Evolutionary conservation across 2,329 filamentous ascomycete species (phyloP).

Genomic region (Orbilia ellipsospora): DNA sequence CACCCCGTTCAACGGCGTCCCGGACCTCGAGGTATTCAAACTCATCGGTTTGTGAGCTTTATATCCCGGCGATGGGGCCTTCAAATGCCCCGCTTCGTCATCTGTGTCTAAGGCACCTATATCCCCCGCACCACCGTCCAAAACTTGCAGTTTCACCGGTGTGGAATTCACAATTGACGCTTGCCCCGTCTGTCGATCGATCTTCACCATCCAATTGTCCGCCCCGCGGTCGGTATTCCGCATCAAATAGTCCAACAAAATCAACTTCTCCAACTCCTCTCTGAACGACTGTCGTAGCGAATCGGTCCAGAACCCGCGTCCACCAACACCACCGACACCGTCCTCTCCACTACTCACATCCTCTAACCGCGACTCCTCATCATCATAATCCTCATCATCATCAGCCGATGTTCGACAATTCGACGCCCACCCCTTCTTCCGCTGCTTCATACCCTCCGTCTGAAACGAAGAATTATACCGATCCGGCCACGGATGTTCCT

Average conservation of each 20-base stretch:
- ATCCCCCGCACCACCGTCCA: slow-evolving; percentile 60
- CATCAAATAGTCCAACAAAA: slow-evolving; percentile 99
- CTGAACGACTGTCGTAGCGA: slow-evolving; percentile 88
- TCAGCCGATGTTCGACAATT: slow-evolving; percentile 62
- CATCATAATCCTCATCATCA: slow-evolving; percentile 65
- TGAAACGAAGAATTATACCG: slow-evolving; percentile 78
- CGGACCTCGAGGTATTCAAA: slow-evolving; percentile 69
- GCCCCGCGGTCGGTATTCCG: slow-evolving; percentile 95
- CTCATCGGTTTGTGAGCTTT: slow-evolving; percentile 85
- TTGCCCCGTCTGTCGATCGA: slow-evolving; percentile 83
- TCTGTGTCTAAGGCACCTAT: slow-evolving; percentile 61
- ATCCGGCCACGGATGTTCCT: slow-evolving; percentile 97
- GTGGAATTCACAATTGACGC: slow-evolving; percentile 88
- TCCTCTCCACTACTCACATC: slow-evolving; percentile 61
- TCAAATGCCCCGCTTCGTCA: slow-evolving; percentile 60
- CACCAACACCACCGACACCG: slow-evolving; percentile 64
- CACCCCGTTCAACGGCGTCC: slow-evolving; percentile 66
- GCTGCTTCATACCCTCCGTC: slow-evolving; percentile 71
- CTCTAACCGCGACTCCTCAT: slow-evolving; percentile 61
- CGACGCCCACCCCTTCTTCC: slow-evolving; percentile 62
- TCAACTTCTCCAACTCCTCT: slow-evolving; percentile 94
- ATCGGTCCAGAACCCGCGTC: slow-evolving; percentile 84
- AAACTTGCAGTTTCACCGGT: slow-evolving; percentile 69
- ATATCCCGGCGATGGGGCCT: slow-evolving; percentile 72
- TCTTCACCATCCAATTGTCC: slow-evolving; percentile 99